These are phyloP conservation scores for Dictyophora rubrovolvata DNA, from an alignment of 768 basidiomycete species.

Conservation along the genomic window DNA sequence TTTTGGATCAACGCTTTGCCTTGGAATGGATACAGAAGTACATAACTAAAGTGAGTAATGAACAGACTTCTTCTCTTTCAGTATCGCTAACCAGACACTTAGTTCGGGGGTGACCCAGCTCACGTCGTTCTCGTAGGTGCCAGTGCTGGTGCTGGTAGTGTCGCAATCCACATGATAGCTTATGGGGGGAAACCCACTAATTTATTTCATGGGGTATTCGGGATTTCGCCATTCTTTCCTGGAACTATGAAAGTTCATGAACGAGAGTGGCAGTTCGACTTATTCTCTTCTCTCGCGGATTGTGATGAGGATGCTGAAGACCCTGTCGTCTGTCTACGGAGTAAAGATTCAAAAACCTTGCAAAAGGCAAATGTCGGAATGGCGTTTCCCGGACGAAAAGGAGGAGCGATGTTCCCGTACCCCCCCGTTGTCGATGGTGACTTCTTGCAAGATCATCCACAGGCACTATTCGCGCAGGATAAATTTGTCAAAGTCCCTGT, in stretches of 20 bases:
- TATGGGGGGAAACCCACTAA: conserved; percentile 2
- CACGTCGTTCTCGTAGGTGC: conserved; percentile 12
- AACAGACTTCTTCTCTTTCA: not conserved
- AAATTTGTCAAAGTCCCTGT: conserved; percentile 8
- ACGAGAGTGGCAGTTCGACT: conserved; percentile 11
- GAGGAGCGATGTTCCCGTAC: conserved; percentile 21
- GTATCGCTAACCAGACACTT: not conserved
- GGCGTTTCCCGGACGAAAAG: conserved; percentile 20
- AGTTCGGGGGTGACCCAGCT: conserved; percentile 14
- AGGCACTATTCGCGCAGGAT: conserved; percentile 1
- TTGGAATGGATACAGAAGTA: conserved; percentile 32
- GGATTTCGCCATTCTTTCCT: conserved; percentile 9
- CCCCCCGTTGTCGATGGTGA: conserved; percentile 25
- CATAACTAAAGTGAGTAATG: conserved; percentile 23
- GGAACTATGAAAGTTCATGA: not conserved
- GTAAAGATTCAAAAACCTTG: conserved; percentile 21
- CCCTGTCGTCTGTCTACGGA: conserved; percentile 28
- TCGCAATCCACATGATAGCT: conserved; percentile 12
- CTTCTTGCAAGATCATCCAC: not conserved
- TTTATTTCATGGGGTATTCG: conserved; percentile 8
- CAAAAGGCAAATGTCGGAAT: conserved; percentile 25
- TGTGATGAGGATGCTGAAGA: conserved; percentile 45
- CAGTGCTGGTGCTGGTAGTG: conserved; percentile 11
- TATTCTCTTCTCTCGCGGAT: conserved; percentile 30
- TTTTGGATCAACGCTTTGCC: conserved; percentile 32